These are phyloP conservation scores for Pythium aristosporum DNA, from an alignment of 352 stramenopile genomes.

Conservation along the genomic window DNA sequence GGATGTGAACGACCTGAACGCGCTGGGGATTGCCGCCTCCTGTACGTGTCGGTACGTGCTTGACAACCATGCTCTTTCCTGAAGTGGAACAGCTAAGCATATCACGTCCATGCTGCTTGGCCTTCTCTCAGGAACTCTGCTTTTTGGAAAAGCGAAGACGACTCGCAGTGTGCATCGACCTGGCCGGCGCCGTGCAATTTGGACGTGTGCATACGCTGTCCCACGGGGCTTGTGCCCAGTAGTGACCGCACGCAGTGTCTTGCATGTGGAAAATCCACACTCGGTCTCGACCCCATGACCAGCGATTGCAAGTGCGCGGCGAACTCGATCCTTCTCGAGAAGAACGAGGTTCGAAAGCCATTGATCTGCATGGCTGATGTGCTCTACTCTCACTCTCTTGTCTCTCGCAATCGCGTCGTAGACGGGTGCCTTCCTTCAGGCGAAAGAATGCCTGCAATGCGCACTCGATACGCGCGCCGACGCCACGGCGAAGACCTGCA, in stretches of 20 bases:
- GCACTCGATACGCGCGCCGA: conserved; percentile 40
- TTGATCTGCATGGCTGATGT: background rate
- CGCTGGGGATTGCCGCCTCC: conserved; percentile 27
- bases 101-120: too few species aligned
- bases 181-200: conserved; percentile 67
- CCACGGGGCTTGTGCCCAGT: conserved; percentile 36
- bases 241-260: conserved; percentile 50
- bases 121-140: conserved; percentile 5
- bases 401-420: conserved; percentile 20
- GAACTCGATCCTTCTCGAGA: conserved; percentile 57
- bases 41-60: conserved; percentile 47
- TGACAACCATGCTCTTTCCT: background rate
- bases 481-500: conserved; percentile 46
- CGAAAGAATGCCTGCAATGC: conserved; percentile 68
- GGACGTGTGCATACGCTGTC: conserved; percentile 42
- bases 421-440: conserved; percentile 45
- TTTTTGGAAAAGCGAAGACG: conserved; percentile 22
- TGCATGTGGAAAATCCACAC: conserved; percentile 58
- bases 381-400: background rate
- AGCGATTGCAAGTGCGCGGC: conserved; percentile 51
- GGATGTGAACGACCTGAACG: conserved; percentile 25
- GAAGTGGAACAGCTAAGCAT: background rate
- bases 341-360: conserved; percentile 32
- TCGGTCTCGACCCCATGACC: conserved; percentile 31
- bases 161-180: conserved; percentile 46